phyloP scores from a whole-genome alignment of 2,329 filamentous ascomycete genomes.

The Zasmidium cellare region DNA sequence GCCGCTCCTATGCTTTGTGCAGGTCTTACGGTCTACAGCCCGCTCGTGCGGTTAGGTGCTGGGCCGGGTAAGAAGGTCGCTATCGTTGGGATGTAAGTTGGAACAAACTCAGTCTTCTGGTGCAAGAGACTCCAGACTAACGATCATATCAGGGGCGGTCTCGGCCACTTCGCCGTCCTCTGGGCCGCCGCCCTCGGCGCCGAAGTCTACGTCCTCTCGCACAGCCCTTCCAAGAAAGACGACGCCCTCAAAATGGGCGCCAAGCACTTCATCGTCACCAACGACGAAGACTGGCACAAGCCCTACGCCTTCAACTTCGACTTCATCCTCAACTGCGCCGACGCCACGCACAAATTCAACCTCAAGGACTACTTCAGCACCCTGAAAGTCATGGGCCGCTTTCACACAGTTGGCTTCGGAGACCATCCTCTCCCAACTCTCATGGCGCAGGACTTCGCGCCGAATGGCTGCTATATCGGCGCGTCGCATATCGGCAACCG shows the following conservation, averaged over 20 bases:
- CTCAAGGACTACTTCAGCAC: constrained; percentile 68
- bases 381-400: constrained; percentile 78
- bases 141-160: constrained; percentile 40
- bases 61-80: constrained; percentile 78
- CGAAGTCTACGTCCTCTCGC: constrained; percentile 63
- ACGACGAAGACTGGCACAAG: constrained; percentile 60
- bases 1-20: constrained; percentile 79
- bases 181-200: constrained; percentile 57
- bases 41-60: constrained; percentile 72
- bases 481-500: constrained; percentile 50
- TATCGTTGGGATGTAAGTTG: constrained; percentile 63
- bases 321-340: constrained; percentile 74
- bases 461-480: constrained; percentile 64
- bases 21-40: constrained; percentile 77
- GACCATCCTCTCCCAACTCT: constrained; percentile 66
- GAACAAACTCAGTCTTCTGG: not conserved
- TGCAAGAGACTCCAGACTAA: constrained; percentile 4
- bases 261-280: constrained; percentile 60
- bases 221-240: constrained; percentile 60
- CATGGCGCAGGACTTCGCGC: constrained; percentile 69
- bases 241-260: constrained; percentile 61
- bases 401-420: constrained; percentile 77
- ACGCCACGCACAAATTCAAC: constrained; percentile 67
- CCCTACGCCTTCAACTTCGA: constrained; percentile 64
- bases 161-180: constrained; percentile 53